Conservation (phyloP, 768 basidiomycete species). For the Termitomyces sp. region DNA sequence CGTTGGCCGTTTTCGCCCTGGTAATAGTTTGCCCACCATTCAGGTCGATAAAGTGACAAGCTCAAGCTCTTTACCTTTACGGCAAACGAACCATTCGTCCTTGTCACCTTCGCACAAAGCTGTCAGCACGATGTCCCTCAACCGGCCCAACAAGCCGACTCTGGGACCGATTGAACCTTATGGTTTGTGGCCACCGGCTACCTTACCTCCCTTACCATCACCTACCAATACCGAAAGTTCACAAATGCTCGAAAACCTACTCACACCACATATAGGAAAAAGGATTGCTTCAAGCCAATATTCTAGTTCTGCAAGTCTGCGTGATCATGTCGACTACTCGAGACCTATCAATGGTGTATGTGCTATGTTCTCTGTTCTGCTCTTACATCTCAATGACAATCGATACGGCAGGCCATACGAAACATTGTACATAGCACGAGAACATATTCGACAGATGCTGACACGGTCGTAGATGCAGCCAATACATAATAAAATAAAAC, state of each 20-base stretch:
- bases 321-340: slow-evolving; percentile 35
- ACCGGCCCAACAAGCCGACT: slow-evolving; percentile 10
- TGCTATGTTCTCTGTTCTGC: background rate
- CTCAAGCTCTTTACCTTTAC: background rate
- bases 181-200: slow-evolving; percentile 19
- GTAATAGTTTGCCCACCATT: slow-evolving; percentile 3
- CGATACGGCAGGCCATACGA: slow-evolving; percentile 17
- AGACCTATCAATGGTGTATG: slow-evolving; percentile 29
- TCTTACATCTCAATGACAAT: background rate
- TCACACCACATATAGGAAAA: slow-evolving; percentile 21
- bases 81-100: background rate
- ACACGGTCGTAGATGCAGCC: background rate
- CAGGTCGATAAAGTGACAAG: slow-evolving; percentile 2
- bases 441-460: slow-evolving; percentile 17
- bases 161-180: slow-evolving; percentile 2
- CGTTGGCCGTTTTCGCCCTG: slow-evolving; percentile 1
- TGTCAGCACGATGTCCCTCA: slow-evolving; percentile 6
- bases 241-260: slow-evolving; percentile 21
- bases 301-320: slow-evolving; percentile 27
- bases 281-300: slow-evolving; percentile 15
- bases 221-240: slow-evolving; percentile 24
- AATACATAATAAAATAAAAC: background rate
- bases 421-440: slow-evolving; percentile 25
- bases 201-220: slow-evolving; percentile 20
- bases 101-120: slow-evolving; percentile 1